These are phyloP conservation scores for Grosmannia penicillata DNA, from an alignment of 2,329 filamentous ascomycete genomes.

Conservation along the genomic window DNA sequence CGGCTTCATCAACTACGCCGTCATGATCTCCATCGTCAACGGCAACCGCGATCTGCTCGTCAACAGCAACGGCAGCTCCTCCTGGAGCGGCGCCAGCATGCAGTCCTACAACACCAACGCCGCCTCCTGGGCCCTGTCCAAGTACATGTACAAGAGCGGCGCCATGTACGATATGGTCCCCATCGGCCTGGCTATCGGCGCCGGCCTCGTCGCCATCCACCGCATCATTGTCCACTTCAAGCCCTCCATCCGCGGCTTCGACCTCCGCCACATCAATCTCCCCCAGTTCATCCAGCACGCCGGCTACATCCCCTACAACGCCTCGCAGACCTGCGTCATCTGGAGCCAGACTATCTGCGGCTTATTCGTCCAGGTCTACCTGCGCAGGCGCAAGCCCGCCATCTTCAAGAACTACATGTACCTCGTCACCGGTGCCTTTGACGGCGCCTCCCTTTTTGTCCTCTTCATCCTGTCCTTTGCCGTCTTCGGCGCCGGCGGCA, in stretches of 20 bases:
- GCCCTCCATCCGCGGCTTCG: constrained; percentile 28
- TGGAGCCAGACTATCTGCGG: constrained; percentile 26
- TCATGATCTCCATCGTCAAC: constrained; percentile 37
- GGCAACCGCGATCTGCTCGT: constrained; percentile 31
- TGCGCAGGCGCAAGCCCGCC: constrained; percentile 34
- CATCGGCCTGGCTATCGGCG: constrained; percentile 33
- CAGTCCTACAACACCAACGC: constrained; percentile 34
- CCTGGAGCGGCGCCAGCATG: constrained; percentile 37
- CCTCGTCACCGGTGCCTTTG: constrained; percentile 35
- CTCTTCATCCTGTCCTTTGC: constrained; percentile 41
- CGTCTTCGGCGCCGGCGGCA: constrained; percentile 33
- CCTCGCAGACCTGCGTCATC: constrained; percentile 39
- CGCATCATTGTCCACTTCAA: constrained; percentile 26
- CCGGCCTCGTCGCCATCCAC: constrained; percentile 26
- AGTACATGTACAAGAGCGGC: constrained; percentile 34
- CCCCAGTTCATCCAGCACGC: constrained; percentile 39
- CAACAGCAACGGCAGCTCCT: constrained; percentile 27
- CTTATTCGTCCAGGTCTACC: constrained; percentile 34
- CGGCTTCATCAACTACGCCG: constrained; percentile 27
- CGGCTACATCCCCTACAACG: constrained; percentile 39
- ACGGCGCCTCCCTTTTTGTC: constrained; percentile 31
- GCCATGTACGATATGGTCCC: constrained; percentile 31
- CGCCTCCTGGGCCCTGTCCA: constrained; percentile 33
- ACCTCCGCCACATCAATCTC: constrained; percentile 30
- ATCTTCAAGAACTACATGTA: constrained; percentile 40